These are phyloP conservation scores for Microthyrium microscopicum DNA, from an alignment of 2,329 filamentous ascomycete genomes.

Conservation along the genomic window DNA sequence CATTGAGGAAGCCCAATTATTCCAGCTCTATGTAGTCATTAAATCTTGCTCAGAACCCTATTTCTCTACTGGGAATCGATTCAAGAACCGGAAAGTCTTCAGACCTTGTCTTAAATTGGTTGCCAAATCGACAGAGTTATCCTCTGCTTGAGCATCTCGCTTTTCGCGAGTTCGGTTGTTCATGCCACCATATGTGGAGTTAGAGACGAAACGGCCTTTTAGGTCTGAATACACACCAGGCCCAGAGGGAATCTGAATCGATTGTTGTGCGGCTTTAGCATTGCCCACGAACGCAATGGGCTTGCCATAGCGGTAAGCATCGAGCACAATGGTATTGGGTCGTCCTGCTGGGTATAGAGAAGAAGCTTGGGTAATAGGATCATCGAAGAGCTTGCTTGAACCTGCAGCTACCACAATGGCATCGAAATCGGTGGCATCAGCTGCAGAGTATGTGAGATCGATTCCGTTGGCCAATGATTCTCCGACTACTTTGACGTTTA, in stretches of 20 bases:
- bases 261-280: constrained; percentile 22
- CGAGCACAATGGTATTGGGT: constrained; percentile 44
- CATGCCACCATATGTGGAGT: constrained; percentile 12
- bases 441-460: constrained; percentile 46
- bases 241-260: constrained; percentile 27
- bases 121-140: constrained; percentile 20
- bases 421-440: constrained; percentile 47
- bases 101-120: constrained; percentile 40
- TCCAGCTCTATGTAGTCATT: no score
- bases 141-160: not conserved
- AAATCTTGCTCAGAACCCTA: no score
- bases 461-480: constrained; percentile 39
- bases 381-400: constrained; percentile 34
- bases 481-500: constrained; percentile 43
- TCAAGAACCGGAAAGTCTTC: constrained; percentile 47
- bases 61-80: constrained; percentile 43
- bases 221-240: constrained; percentile 11
- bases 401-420: constrained; percentile 43
- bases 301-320: constrained; percentile 54
- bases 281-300: constrained; percentile 44
- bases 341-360: constrained; percentile 47
- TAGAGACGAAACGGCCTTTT: constrained; percentile 20
- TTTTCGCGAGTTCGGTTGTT: constrained; percentile 6
- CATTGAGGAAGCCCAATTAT: no score
- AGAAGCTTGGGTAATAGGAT: constrained; percentile 22